Percentiles rank a stretch among this genome's conserved stretches.
Conservation (phyloP, 1,139 yeast genomes). For the Taphrina communis region DNA sequence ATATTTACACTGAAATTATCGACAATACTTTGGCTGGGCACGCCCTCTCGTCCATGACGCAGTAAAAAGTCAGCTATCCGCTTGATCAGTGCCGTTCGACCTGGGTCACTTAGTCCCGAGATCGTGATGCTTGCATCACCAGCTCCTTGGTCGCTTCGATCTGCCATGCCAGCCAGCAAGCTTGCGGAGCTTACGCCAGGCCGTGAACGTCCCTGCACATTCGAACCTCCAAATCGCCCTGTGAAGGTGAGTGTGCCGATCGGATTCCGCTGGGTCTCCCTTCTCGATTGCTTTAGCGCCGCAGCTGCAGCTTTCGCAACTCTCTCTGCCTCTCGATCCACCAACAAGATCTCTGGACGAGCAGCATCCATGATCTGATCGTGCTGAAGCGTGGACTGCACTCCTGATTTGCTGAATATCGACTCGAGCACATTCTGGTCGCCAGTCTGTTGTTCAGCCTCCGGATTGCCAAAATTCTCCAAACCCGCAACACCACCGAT, state of each 20-base stretch:
- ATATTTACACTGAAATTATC: slow-evolving; percentile 58
- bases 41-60: slow-evolving; percentile 57
- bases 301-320: slow-evolving; percentile 79
- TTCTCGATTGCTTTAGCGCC: slow-evolving; percentile 72
- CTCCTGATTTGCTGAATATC: slow-evolving; percentile 71
- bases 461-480: slow-evolving; percentile 56
- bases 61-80: slow-evolving; percentile 54
- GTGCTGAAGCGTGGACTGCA: slow-evolving; percentile 77
- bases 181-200: slow-evolving; percentile 35
- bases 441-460: slow-evolving; percentile 55
- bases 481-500: slow-evolving; percentile 56
- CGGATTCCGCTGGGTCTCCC: slow-evolving; percentile 64
- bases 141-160: slow-evolving; percentile 36
- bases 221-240: slow-evolving; percentile 75
- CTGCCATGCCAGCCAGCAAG: slow-evolving; percentile 41
- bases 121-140: slow-evolving; percentile 15
- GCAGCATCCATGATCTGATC: slow-evolving; percentile 73
- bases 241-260: slow-evolving; percentile 97
- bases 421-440: slow-evolving; percentile 75
- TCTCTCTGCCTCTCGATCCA: slow-evolving; percentile 75
- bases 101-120: slow-evolving; percentile 27
- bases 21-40: slow-evolving; percentile 63
- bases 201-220: slow-evolving; percentile 49
- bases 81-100: slow-evolving; percentile 50
- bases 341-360: slow-evolving; percentile 60